Percentiles rank a stretch among this genome's conserved stretches.
Evolutionary conservation across 495 filamentous ascomycete species (phyloP).

Genomic region (Daldinia decipiens): DNA sequence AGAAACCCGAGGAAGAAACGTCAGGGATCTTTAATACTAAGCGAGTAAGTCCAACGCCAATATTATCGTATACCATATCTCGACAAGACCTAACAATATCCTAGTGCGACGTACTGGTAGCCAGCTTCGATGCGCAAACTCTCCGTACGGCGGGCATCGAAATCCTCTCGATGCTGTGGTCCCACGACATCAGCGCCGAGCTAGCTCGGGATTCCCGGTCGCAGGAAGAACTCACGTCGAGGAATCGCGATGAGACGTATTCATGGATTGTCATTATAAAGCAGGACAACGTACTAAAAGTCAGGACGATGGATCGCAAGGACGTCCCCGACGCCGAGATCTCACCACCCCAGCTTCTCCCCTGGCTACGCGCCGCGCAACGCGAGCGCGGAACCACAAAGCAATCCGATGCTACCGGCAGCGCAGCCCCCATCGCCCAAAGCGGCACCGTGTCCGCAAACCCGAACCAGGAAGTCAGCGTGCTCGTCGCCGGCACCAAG

Average conservation of each 20-base stretch:
- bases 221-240: conserved; percentile 78
- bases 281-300: conserved; percentile 79
- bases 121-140: conserved; percentile 80
- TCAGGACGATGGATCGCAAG: conserved; percentile 76
- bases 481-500: conserved; percentile 80
- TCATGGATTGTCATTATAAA: conserved; percentile 90
- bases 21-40: conserved; percentile 69
- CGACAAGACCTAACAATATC: conserved; percentile 29
- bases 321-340: conserved; percentile 81
- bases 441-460: conserved; percentile 49
- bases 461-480: conserved; percentile 77
- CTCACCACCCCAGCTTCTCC: conserved; percentile 74
- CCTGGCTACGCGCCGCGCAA: conserved; percentile 83
- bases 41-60: conserved; percentile 60
- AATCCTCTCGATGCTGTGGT: conserved; percentile 82
- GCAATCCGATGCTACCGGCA: conserved; percentile 53
- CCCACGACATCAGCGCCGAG: conserved; percentile 87
- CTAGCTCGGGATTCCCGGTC: conserved; percentile 79
- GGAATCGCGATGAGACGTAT: conserved; percentile 76
- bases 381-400: conserved; percentile 68
- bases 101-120: conserved; percentile 87
- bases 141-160: conserved; percentile 80
- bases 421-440: conserved; percentile 55
- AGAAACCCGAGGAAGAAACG: conserved; percentile 68
- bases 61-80: neutral